Evolutionary conservation across 1,139 yeast genomes (phyloP).

Genomic region (Blastobotrys petasosporus): DNA sequence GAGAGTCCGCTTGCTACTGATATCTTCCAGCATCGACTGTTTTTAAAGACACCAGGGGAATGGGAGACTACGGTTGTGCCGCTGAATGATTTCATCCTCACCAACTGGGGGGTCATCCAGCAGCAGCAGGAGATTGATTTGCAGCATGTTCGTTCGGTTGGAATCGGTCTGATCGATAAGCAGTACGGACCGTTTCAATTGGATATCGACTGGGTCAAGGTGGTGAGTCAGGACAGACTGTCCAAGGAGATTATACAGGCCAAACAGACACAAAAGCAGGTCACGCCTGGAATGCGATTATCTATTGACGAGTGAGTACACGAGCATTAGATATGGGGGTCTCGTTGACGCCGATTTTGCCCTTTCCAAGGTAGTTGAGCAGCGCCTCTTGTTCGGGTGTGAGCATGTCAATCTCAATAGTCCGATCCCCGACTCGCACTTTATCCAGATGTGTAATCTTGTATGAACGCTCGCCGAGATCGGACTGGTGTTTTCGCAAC

Average conservation of each 20-base stretch:
- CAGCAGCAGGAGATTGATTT: conserved; percentile 61
- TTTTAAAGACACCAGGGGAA: conserved; percentile 63
- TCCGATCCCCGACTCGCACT: not conserved
- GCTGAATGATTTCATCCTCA: conserved; percentile 69
- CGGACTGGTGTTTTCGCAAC: not conserved
- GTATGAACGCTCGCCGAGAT: conserved; percentile 1
- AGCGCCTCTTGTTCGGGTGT: not conserved
- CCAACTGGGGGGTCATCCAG: conserved; percentile 78
- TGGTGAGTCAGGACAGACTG: conserved; percentile 27
- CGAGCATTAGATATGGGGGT: conserved; percentile 8
- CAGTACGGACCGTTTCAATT: conserved; percentile 72
- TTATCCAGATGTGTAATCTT: conserved; percentile 3
- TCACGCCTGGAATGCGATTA: conserved; percentile 24
- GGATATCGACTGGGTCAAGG: conserved; percentile 69
- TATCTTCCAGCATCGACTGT: conserved; percentile 74
- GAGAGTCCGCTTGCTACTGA: conserved; percentile 75
- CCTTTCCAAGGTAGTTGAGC: conserved; percentile 1
- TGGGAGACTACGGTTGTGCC: conserved; percentile 86
- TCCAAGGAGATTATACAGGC: conserved; percentile 11
- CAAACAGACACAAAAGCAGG: conserved; percentile 2
- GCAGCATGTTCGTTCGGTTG: conserved; percentile 63
- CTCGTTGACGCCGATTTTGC: conserved; percentile 4
- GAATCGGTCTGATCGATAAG: conserved; percentile 73
- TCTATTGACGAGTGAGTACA: conserved; percentile 21
- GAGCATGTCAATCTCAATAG: not conserved